Evolutionary conservation across 108 stramenopile genomes (phyloP).

Genomic region (Fistulifera solaris): DNA sequence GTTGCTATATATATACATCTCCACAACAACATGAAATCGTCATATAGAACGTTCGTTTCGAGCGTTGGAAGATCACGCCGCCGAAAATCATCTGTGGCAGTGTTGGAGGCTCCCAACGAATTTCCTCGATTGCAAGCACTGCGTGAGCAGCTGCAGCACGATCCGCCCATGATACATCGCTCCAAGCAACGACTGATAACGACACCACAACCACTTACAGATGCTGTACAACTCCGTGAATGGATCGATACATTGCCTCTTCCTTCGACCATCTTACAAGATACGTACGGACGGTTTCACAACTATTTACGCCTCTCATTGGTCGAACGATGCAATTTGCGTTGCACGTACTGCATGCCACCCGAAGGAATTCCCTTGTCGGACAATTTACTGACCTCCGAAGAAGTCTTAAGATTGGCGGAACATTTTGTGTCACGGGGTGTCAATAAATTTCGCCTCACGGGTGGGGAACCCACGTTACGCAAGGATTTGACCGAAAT

Average conservation of each 20-base stretch:
- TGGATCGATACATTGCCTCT: neutral
- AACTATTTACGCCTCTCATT: constrained; percentile 93
- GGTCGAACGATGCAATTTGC: constrained; percentile 94
- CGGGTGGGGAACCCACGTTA: constrained; percentile 94
- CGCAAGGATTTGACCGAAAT: constrained; percentile 70
- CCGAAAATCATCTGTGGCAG: too few species aligned
- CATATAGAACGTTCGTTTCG: too few species aligned
- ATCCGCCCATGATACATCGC: neutral
- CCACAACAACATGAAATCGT: too few species aligned
- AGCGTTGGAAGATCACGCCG: too few species aligned
- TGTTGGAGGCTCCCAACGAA: too few species aligned
- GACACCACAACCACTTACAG: neutral
- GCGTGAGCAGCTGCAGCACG: constrained; percentile 15
- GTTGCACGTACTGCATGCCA: constrained; percentile 99
- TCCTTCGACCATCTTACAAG: constrained; percentile 33
- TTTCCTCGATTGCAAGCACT: constrained; percentile 23
- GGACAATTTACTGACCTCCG: constrained; percentile 55
- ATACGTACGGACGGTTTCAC: constrained; percentile 83
- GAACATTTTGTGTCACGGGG: constrained; percentile 70
- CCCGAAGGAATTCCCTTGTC: constrained; percentile 84
- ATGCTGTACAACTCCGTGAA: neutral
- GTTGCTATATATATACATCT: too few species aligned
- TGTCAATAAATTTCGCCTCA: constrained; percentile 76
- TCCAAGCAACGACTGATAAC: neutral
- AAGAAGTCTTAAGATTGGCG: constrained; percentile 80